phyloP scores from a whole-genome alignment of 164 flowering plant species.

The Annona cherimola region DNA sequence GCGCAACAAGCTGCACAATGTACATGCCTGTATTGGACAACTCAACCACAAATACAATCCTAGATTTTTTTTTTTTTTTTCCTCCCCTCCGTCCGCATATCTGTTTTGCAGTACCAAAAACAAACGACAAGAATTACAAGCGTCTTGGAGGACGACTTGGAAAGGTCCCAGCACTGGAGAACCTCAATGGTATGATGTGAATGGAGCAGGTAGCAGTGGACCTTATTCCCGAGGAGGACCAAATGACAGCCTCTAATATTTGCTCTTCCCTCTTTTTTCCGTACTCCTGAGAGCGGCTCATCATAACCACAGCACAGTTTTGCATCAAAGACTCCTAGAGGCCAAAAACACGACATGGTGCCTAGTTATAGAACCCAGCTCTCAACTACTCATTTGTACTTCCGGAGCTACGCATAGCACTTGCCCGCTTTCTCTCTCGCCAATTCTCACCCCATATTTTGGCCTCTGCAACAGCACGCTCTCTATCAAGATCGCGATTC shows the following conservation, averaged over 20 bases:
- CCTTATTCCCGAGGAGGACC: not conserved
- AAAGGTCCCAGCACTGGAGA: not conserved
- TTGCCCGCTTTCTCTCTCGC: constrained; percentile 56
- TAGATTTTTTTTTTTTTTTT: no score
- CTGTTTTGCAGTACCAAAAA: not conserved
- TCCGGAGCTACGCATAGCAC: constrained; percentile 54
- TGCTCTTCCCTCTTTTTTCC: not conserved
- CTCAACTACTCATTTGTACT: constrained; percentile 39
- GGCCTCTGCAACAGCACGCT: constrained; percentile 81
- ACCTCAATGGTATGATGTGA: not conserved
- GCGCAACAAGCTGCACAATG: not conserved
- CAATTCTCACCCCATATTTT: constrained; percentile 93
- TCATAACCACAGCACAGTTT: not conserved
- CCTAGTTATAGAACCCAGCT: not conserved
- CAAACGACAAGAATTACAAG: not conserved
- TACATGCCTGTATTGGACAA: not conserved
- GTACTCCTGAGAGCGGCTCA: not conserved
- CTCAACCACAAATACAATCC: not conserved
- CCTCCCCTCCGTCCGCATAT: no score
- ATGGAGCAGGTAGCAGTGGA: not conserved
- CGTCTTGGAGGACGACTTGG: not conserved
- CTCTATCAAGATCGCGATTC: constrained; percentile 68
- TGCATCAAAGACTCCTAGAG: not conserved
- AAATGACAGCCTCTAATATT: not conserved
- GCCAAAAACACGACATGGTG: not conserved